Base-by-base conservation (phyloP, 31 red algal genomes). In the Asparagopsis taxiformis region DNA sequence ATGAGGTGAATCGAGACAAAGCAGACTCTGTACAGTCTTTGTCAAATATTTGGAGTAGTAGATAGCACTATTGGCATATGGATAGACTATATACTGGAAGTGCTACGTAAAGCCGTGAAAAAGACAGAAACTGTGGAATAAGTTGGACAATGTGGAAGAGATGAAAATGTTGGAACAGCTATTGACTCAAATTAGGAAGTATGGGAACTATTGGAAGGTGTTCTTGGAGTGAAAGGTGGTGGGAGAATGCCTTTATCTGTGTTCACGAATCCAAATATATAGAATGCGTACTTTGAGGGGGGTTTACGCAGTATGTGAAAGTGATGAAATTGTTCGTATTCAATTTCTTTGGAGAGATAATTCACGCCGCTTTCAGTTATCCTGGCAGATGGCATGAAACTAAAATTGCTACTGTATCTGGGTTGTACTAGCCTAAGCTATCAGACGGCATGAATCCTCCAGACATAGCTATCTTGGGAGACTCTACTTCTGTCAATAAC, bases 301-400 rank as follows among this genome's bases (percentile, higher is more conserved):
- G 68, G 21, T 72, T 56, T 37, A 72, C 68, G n/a, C 68, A 57
- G 0, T 19, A 6, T n/a, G 48, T 46, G 8, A 13, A 46, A 13
- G 41, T 46, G 41, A 46, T 46, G 13, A 6, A 46, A 6, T 9
- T 46, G 19, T 57, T 55, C 30, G 68, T 72, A 10, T 72, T 22
- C 21, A 72, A 72, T 20, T 54, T 72, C 33, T 32, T 36, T 13
- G 68, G 68, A 28, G 68, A 53, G 51, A 53, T n/a, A n/a, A n/a
- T n/a, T n/a, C n/a, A n/a, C n/a, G n/a, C n/a, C n/a, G n/a, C n/a
- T n/a, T n/a, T 68, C 7, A 58, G 37, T 22, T 53, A 7, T 17
- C 75, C 24, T 6, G 32, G n/a, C n/a, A 64, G 24, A 39, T 67
- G 44, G 59, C 62, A 23, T 61, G 21, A 65, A 61, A 80, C 11